Evolutionary conservation across 2,329 filamentous ascomycete species (phyloP).

Genomic region (Achaetomium macrosporum): DNA sequence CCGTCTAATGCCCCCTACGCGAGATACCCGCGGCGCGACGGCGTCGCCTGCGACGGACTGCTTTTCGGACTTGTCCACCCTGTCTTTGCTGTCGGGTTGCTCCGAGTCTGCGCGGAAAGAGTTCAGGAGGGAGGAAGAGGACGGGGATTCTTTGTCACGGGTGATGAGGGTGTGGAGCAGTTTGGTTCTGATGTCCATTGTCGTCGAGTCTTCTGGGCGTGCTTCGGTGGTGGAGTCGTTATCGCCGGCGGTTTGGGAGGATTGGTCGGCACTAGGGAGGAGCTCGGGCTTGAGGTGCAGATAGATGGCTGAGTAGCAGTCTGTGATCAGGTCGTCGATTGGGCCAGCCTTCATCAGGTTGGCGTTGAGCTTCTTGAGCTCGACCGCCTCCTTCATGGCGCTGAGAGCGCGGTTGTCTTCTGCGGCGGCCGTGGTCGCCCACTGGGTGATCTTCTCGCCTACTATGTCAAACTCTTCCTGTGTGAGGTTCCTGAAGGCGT

Average conservation of each 20-base stretch:
- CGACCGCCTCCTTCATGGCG: conserved; percentile 53
- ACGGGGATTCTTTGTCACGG: conserved; percentile 15
- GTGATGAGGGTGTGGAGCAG: conserved; percentile 22
- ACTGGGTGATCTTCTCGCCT: conserved; percentile 49
- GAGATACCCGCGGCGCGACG: conserved; percentile 32
- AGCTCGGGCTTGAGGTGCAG: conserved; percentile 58
- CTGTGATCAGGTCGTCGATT: conserved; percentile 90
- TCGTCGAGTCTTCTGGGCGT: conserved; percentile 27
- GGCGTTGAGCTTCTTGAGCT: conserved; percentile 69
- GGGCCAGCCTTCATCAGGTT: conserved; percentile 77
- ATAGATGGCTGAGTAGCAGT: conserved; percentile 78
- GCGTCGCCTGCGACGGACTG: conserved; percentile 31
- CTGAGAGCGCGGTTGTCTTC: conserved; percentile 41
- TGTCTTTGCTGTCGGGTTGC: conserved; percentile 27
- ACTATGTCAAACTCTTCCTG: conserved; percentile 54
- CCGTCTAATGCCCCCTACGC: conserved; percentile 40
- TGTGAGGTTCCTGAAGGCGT: conserved; percentile 49
- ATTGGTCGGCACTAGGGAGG: conserved; percentile 37
- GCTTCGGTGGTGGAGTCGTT: conserved; percentile 25
- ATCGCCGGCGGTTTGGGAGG: conserved; percentile 38
- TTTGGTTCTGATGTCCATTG: conserved; percentile 18
- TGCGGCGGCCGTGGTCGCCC: conserved; percentile 39
- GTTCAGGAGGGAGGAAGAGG: conserved; percentile 15
- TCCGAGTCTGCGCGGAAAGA: conserved; percentile 25
- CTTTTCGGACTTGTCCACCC: conserved; percentile 32